Evolutionary conservation across 208 protist species (phyloP).

Genomic region (Naegleria fowleri): DNA sequence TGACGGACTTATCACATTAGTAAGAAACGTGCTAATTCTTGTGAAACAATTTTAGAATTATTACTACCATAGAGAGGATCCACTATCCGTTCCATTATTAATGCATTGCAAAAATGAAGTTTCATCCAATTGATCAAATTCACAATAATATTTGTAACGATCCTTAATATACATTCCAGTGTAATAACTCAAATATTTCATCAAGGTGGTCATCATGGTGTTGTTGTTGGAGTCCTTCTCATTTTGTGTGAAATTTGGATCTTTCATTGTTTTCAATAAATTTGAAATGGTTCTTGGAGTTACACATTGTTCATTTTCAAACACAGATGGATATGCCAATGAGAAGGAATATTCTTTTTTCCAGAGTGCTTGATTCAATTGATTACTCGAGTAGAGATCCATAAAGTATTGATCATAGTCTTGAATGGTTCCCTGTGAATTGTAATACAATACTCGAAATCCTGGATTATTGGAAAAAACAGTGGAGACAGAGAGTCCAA

Average conservation of each 20-base stretch:
- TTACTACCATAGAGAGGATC: too few relatives aligned
- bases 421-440: background rate
- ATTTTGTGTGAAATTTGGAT: background rate
- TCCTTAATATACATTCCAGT: background rate
- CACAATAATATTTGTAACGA: slow-evolving; percentile 1
- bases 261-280: background rate
- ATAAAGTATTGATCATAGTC: background rate
- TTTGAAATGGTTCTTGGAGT: background rate
- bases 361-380: background rate
- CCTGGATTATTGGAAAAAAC: background rate
- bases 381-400: background rate
- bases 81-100: background rate
- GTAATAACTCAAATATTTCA: background rate
- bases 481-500: background rate
- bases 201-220: background rate
- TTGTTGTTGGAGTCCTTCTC: background rate
- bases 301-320: background rate
- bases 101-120: background rate
- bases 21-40: too few relatives aligned
- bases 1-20: too few relatives aligned
- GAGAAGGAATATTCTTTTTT: background rate
- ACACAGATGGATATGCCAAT: background rate
- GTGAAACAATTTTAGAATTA: too few relatives aligned
- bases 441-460: background rate
- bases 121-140: background rate